phyloP scores from a whole-genome alignment of 164 flowering plant genomes.

The Berberis thunbergii region DNA sequence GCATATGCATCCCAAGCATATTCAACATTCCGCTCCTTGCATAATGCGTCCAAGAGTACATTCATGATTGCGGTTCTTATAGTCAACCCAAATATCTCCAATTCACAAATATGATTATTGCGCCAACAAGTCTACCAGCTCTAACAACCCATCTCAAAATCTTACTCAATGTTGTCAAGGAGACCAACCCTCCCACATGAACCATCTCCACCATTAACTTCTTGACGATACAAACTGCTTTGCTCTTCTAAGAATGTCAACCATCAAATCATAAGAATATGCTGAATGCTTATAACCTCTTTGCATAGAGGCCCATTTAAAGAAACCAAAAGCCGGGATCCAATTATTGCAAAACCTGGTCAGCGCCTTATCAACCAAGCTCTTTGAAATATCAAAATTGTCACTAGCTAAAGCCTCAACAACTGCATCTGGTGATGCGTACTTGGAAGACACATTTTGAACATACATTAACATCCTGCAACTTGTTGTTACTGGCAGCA shows the following conservation, averaged over 20 bases:
- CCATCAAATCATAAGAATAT: slow-evolving; percentile 34
- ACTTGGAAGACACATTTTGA: not conserved
- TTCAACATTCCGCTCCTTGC: slow-evolving; percentile 44
- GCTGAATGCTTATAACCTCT: slow-evolving; percentile 27
- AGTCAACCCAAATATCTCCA: slow-evolving; percentile 40
- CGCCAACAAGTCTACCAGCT: slow-evolving; percentile 36
- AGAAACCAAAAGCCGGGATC: slow-evolving; percentile 47
- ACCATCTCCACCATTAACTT: slow-evolving; percentile 48
- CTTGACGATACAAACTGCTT: slow-evolving; percentile 50
- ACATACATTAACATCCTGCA: slow-evolving; percentile 5
- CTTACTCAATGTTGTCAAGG: slow-evolving; percentile 41
- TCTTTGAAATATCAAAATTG: slow-evolving; percentile 16
- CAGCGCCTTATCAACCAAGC: slow-evolving; percentile 34
- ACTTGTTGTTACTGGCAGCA: slow-evolving; percentile 24
- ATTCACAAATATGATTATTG: slow-evolving; percentile 32
- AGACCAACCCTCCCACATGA: slow-evolving; percentile 24
- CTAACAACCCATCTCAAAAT: slow-evolving; percentile 47
- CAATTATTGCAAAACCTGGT: slow-evolving; percentile 50
- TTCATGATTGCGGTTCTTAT: slow-evolving; percentile 39
- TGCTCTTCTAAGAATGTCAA: slow-evolving; percentile 52
- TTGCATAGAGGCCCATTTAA: slow-evolving; percentile 49
- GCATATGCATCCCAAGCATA: slow-evolving; percentile 33
- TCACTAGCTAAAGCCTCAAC: slow-evolving; percentile 30
- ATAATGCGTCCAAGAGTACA: slow-evolving; percentile 41
- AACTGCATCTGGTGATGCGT: slow-evolving; percentile 26